Percentiles rank a stretch among this genome's conserved stretches.
These are phyloP conservation scores for Termitomyces sp. DNA, from an alignment of 768 basidiomycete species.

Conservation along the genomic window DNA sequence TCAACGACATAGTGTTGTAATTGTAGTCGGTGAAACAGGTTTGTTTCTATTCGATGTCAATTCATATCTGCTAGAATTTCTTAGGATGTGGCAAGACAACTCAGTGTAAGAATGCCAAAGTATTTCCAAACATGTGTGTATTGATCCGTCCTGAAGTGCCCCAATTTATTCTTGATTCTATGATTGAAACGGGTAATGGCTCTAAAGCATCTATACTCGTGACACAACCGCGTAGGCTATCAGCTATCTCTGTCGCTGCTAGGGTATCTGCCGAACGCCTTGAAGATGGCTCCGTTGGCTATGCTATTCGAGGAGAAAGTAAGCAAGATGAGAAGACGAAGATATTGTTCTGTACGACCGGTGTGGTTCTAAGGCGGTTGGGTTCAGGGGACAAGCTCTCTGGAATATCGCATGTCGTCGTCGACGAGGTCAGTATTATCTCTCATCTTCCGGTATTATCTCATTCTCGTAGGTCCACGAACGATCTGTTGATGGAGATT, in stretches of 20 bases:
- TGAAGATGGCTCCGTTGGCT: slow-evolving; percentile 78
- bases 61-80: not conserved
- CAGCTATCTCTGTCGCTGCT: slow-evolving; percentile 83
- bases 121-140: not conserved
- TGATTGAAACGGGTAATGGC: slow-evolving; percentile 58
- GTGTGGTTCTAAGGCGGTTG: slow-evolving; percentile 80
- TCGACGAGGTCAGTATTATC: slow-evolving; percentile 67
- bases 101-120: slow-evolving; percentile 43
- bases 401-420: slow-evolving; percentile 76
- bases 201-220: slow-evolving; percentile 70
- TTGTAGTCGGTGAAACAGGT: slow-evolving; percentile 92
- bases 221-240: slow-evolving; percentile 86
- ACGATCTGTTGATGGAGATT: slow-evolving; percentile 86
- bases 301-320: slow-evolving; percentile 84
- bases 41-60: not conserved
- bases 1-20: slow-evolving; percentile 55
- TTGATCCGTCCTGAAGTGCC: slow-evolving; percentile 41
- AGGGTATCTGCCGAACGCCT: slow-evolving; percentile 80
- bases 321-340: slow-evolving; percentile 63
- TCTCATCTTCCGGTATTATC: not conserved
- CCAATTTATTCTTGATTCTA: slow-evolving; percentile 83
- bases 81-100: slow-evolving; percentile 89
- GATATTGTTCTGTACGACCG: slow-evolving; percentile 88
- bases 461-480: slow-evolving; percentile 72
- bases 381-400: slow-evolving; percentile 66